Conservation (phyloP, 2,329 filamentous ascomycete genomes). For the Claviceps sp. region DNA sequence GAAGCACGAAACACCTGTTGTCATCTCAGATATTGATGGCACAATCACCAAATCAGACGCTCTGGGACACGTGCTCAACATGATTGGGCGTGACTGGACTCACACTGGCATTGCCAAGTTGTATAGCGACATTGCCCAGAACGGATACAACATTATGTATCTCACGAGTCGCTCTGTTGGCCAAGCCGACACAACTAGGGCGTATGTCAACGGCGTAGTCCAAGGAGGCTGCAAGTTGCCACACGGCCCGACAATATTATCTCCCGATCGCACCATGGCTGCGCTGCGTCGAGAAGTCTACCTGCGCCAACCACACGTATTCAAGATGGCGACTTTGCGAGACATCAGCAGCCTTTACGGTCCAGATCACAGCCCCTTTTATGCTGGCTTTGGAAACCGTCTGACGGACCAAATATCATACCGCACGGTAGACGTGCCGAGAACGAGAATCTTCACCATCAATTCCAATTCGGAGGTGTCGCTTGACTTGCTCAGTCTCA, state of each 20-base stretch:
- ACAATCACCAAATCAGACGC: slow-evolving; percentile 98
- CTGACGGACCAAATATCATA: slow-evolving; percentile 94
- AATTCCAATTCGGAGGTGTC: slow-evolving; percentile 95
- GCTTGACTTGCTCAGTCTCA: slow-evolving; percentile 76
- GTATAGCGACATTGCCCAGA: slow-evolving; percentile 87
- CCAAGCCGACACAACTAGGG: slow-evolving; percentile 77
- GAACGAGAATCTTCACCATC: slow-evolving; percentile 93
- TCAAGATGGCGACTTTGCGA: slow-evolving; percentile 96
- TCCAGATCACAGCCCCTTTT: slow-evolving; percentile 69
- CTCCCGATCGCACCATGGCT: slow-evolving; percentile 87
- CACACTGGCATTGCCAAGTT: slow-evolving; percentile 93
- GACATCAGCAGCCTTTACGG: slow-evolving; percentile 87
- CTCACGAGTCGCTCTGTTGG: slow-evolving; percentile 88
- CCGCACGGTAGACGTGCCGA: slow-evolving; percentile 87
- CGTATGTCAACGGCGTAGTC: slow-evolving; percentile 77
- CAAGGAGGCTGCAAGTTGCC: slow-evolving; percentile 82
- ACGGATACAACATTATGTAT: slow-evolving; percentile 98
- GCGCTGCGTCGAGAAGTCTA: slow-evolving; percentile 87
- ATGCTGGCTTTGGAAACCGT: slow-evolving; percentile 92
- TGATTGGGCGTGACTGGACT: slow-evolving; percentile 96
- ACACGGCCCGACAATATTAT: slow-evolving; percentile 85
- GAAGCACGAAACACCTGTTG: slow-evolving; percentile 81
- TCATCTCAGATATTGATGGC: slow-evolving; percentile 96
- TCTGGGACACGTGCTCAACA: slow-evolving; percentile 84
- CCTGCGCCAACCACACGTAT: slow-evolving; percentile 89